phyloP scores from a whole-genome alignment of 2,329 filamentous ascomycete species.

The Pestalotiopsis sp. region DNA sequence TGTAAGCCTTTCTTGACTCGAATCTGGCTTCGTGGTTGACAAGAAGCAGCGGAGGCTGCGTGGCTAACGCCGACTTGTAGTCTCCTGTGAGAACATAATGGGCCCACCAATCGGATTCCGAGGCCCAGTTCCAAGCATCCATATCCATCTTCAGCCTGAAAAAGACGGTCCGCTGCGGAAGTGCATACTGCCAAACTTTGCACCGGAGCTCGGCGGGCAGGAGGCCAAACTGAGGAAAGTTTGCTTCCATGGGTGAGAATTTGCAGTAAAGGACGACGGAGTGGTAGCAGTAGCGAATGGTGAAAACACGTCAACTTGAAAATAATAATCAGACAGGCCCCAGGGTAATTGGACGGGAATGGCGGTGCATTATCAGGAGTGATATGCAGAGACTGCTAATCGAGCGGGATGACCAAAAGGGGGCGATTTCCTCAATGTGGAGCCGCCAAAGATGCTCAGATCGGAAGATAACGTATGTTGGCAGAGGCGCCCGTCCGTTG shows the following conservation, averaged over 20 bases:
- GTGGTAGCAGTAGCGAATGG: not conserved
- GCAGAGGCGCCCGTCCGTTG: not conserved
- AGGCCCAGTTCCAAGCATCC: slow-evolving; percentile 15
- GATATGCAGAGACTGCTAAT: not conserved
- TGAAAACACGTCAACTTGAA: not conserved
- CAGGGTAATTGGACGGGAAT: not conserved
- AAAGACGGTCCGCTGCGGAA: slow-evolving; percentile 12
- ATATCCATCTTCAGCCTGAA: slow-evolving; percentile 13
- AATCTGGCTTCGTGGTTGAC: slow-evolving; percentile 13
- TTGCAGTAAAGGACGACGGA: not conserved
- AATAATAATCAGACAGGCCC: not conserved
- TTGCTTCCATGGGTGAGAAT: not conserved
- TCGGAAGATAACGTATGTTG: slow-evolving; percentile 10
- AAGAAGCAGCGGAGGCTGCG: not conserved
- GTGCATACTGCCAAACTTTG: slow-evolving; percentile 14
- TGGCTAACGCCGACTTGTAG: not conserved
- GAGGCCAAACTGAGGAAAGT: slow-evolving; percentile 10
- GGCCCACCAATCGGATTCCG: slow-evolving; percentile 13
- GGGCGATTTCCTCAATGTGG: not conserved
- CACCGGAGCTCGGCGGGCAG: slow-evolving; percentile 12
- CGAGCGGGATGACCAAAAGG: not conserved
- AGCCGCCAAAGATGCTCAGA: not conserved
- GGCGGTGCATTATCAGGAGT: not conserved
- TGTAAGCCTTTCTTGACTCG: slow-evolving; percentile 6
- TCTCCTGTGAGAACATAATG: slow-evolving; percentile 11